Evolutionary conservation across 225 moss, liverwort and hornwort genomes (phyloP).

Genomic region (Climacium dendroides): DNA sequence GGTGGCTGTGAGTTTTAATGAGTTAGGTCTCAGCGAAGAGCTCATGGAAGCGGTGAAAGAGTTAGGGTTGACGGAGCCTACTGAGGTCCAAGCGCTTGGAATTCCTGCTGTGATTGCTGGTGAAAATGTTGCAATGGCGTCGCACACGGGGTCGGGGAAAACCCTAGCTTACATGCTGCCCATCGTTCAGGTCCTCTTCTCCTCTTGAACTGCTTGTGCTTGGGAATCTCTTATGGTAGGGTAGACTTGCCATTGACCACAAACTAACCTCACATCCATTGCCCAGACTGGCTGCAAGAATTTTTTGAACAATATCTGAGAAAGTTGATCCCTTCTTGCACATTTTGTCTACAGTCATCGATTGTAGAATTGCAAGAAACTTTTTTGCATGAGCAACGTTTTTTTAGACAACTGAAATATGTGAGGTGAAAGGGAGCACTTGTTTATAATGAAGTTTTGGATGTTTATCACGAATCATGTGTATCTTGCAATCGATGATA

Average conservation of each 20-base stretch:
- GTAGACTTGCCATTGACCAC: not conserved
- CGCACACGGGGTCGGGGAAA: conserved; percentile 96
- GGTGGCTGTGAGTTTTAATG: conserved; percentile 20
- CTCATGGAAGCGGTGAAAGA: conserved; percentile 65
- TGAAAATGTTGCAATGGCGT: conserved; percentile 81
- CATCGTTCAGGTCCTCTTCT: conserved; percentile 60
- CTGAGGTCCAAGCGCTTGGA: conserved; percentile 91
- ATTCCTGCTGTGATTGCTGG: conserved; percentile 79
- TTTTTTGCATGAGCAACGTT: not conserved
- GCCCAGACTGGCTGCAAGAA: not conserved
- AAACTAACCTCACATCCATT: not conserved
- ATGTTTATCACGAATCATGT: not conserved
- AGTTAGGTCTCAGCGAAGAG: conserved; percentile 73
- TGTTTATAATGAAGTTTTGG: not conserved
- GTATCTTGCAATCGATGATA: not conserved
- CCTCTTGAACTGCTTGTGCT: not conserved
- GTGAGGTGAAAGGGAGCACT: not conserved
- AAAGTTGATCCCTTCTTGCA: not conserved
- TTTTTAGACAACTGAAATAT: not conserved
- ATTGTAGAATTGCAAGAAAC: not conserved
- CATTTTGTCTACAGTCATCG: not conserved
- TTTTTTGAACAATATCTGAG: not conserved
- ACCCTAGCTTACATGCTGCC: conserved; percentile 98
- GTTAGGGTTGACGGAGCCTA: conserved; percentile 66
- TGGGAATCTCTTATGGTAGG: not conserved